Evolutionary conservation across 805 yeast genomes (phyloP), one percentile per base, ranked within the genome.

Genomic region (Saccharomycopsis sp.): DNA sequence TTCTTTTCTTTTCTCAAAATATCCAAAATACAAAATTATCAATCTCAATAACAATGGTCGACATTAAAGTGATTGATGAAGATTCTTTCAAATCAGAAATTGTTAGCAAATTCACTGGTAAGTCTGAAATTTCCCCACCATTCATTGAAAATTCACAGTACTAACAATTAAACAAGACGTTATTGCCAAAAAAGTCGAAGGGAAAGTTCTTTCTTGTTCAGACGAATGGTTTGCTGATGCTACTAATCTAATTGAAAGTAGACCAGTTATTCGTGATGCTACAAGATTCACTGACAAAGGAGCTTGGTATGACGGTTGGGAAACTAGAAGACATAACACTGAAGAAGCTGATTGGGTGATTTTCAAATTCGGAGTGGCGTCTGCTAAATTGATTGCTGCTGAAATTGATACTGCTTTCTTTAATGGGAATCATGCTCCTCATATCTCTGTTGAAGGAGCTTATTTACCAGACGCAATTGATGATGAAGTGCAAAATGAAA

Each of bases 271-370:
- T 42, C 67, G 94, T 54, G 94, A 86, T 52, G 79, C 82, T 9
- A 80, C 87, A 21, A 69, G 72, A 52, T 88, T 86, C 59, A 74
- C 79, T 2, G 81, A 72, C 45, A 73, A 88, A 3, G 97, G 97
- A 38, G 95, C 95, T 3, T 89, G 96, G 96, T 89, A 85, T 57
- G 98, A 89, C 51, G 98, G 98, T 18, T 89, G 97, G 97, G 97
- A 89, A 61, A 89, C 97, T 10, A 71, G 96, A 57, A 72, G 98
- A 61, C 98, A 89, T 66, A 89, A 89, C 59, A 62, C 74, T 1
- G 83, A 67, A 41, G 85, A 75, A 41, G 81, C 82, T 31, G 98
- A 89, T 56, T 89, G 92, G 86, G 96, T 84, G 15, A 66, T 84
- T 21, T 62, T 88, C 58, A 72, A 74, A 56, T 66, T 85, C 58